Evolutionary conservation across 805 yeast species (phyloP).

Genomic region (Soucietia sequanensis): DNA sequence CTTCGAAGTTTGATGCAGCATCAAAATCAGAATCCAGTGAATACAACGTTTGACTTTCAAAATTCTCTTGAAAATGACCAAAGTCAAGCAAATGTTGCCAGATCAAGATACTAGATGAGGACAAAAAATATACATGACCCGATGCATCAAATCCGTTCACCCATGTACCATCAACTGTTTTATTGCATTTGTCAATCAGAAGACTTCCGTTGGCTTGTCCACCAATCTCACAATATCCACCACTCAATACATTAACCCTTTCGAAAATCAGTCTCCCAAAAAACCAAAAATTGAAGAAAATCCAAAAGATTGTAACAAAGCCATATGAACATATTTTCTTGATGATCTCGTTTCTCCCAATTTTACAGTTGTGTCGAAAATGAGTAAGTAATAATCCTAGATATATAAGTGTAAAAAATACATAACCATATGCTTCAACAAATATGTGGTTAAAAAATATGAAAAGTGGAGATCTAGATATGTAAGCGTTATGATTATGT

Average conservation of each 20-base stretch:
- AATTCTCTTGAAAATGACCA: not conserved
- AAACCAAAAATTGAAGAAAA: slow-evolving; percentile 24
- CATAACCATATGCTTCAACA: slow-evolving; percentile 26
- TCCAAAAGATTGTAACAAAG: slow-evolving; percentile 9
- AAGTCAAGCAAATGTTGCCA: not conserved
- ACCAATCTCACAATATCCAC: slow-evolving; percentile 35
- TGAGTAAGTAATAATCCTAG: slow-evolving; percentile 10
- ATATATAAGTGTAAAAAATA: slow-evolving; percentile 25
- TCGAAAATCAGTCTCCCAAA: slow-evolving; percentile 35
- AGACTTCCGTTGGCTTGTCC: slow-evolving; percentile 10
- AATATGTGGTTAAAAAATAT: slow-evolving; percentile 18
- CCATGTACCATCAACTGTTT: slow-evolving; percentile 36
- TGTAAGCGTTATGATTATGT: slow-evolving; percentile 8
- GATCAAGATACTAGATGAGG: not conserved
- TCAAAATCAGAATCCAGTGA: no score
- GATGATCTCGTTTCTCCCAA: slow-evolving; percentile 4
- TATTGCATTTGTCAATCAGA: slow-evolving; percentile 11
- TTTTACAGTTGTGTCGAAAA: slow-evolving; percentile 2
- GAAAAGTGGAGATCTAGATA: slow-evolving; percentile 12
- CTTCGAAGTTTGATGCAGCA: no score
- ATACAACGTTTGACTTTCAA: not conserved
- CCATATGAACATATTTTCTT: slow-evolving; percentile 8
- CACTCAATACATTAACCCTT: slow-evolving; percentile 30
- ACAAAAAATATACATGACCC: slow-evolving; percentile 50
- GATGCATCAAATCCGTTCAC: slow-evolving; percentile 51